Evolutionary conservation across 768 basidiomycete genomes (phyloP).

Genomic region (Auricularia sp.): DNA sequence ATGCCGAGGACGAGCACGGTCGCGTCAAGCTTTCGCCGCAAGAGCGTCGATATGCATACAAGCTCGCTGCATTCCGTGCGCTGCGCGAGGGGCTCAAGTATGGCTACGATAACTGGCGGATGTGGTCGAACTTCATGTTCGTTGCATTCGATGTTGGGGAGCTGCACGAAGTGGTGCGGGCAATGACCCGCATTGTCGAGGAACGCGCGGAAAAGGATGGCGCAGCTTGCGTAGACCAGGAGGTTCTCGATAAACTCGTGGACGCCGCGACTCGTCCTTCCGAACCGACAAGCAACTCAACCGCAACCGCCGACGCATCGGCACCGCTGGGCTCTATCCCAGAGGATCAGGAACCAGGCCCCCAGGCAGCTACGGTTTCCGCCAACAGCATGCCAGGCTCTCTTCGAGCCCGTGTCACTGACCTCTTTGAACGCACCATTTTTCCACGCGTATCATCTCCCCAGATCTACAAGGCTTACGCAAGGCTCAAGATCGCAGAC

Average conservation of each 20-base stretch:
- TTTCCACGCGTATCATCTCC: conserved; percentile 72
- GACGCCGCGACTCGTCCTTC: conserved; percentile 60
- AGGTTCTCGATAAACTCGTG: conserved; percentile 83
- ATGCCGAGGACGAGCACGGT: not conserved
- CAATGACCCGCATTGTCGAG: conserved; percentile 73
- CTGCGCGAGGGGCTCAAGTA: conserved; percentile 81
- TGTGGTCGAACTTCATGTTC: conserved; percentile 98
- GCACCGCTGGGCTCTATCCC: not conserved
- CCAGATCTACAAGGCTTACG: conserved; percentile 76
- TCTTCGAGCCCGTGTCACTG: conserved; percentile 51
- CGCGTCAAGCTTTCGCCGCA: not conserved
- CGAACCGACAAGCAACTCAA: conserved; percentile 11
- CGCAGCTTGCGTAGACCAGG: conserved; percentile 62
- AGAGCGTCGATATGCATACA: conserved; percentile 32
- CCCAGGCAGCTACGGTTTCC: conserved; percentile 27
- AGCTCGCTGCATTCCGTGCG: conserved; percentile 83
- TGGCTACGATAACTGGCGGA: conserved; percentile 87
- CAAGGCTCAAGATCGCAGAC: conserved; percentile 50
- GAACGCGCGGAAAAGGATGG: conserved; percentile 42
- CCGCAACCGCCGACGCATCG: not conserved
- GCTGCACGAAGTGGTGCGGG: conserved; percentile 76
- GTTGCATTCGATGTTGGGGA: conserved; percentile 90
- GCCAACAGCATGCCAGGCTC: conserved; percentile 51
- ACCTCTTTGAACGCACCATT: conserved; percentile 68
- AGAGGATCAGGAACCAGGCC: conserved; percentile 14